Conservation (phyloP, 345 rosid species). For the Hypericum androsaemum region DNA sequence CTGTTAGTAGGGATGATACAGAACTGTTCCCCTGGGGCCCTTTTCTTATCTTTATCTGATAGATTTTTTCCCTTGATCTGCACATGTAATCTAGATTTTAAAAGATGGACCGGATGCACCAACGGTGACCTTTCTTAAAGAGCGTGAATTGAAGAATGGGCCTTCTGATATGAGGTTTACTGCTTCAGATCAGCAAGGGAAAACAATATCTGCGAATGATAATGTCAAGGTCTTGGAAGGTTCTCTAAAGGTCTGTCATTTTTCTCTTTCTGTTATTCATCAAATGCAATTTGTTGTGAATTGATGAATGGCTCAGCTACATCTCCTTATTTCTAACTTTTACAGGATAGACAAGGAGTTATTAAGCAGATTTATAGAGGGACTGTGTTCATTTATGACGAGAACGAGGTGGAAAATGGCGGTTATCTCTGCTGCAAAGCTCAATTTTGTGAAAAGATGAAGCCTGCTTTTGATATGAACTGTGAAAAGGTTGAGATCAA, state of each 20-base stretch:
- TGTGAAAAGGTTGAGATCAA: conserved; percentile 45
- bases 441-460: conserved; percentile 67
- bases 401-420: conserved; percentile 67
- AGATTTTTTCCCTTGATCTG: not conserved
- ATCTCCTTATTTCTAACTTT: conserved; percentile 11
- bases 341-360: conserved; percentile 83
- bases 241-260: conserved; percentile 50
- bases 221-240: conserved; percentile 73
- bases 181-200: conserved; percentile 54
- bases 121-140: conserved; percentile 42
- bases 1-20: conserved; percentile 7
- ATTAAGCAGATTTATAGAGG: conserved; percentile 85
- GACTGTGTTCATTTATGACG: conserved; percentile 51
- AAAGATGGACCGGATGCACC: conserved; percentile 67
- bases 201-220: conserved; percentile 58
- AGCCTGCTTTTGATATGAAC: conserved; percentile 29
- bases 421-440: conserved; percentile 78
- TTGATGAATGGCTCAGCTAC: not conserved
- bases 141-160: conserved; percentile 41
- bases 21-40: no score
- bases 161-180: conserved; percentile 67
- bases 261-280: not conserved
- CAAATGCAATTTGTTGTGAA: not conserved
- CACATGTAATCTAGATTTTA: conserved; percentile 40
- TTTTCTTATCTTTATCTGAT: not conserved